Evolutionary conservation across 345 rosid species (phyloP).

Genomic region (Adansonia digitata): DNA sequence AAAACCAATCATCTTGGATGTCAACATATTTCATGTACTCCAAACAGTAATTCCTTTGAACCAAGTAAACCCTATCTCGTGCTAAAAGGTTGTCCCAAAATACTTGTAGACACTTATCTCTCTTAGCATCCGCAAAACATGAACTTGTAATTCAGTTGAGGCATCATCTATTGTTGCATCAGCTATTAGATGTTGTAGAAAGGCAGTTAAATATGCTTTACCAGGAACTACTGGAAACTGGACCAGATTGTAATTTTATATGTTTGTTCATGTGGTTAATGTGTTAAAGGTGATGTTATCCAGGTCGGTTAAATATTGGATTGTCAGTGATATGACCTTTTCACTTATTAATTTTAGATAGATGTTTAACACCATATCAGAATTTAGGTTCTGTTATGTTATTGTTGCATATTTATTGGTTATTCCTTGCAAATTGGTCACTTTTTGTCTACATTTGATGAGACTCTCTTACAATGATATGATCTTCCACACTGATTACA

Average conservation of each 20-base stretch:
- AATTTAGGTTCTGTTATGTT: too few relatives aligned
- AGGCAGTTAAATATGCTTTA: neutral
- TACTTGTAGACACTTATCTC: neutral
- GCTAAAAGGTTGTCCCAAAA: neutral
- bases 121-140: neutral
- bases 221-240: neutral
- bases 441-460: too few relatives aligned
- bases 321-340: too few relatives aligned
- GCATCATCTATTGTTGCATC: neutral
- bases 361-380: too few relatives aligned
- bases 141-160: neutral
- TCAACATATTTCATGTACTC: constrained; percentile 32
- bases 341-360: too few relatives aligned
- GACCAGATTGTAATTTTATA: neutral
- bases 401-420: too few relatives aligned
- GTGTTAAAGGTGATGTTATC: too few relatives aligned
- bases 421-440: too few relatives aligned
- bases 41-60: constrained; percentile 20
- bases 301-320: too few relatives aligned
- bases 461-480: too few relatives aligned
- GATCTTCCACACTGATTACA: too few relatives aligned
- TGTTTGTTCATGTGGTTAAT: neutral
- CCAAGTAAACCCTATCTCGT: constrained; percentile 5
- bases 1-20: constrained; percentile 34
- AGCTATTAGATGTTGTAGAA: neutral